These are phyloP conservation scores for Cytospora paraplurivora DNA, from an alignment of 2,329 filamentous ascomycete species.

Conservation along the genomic window DNA sequence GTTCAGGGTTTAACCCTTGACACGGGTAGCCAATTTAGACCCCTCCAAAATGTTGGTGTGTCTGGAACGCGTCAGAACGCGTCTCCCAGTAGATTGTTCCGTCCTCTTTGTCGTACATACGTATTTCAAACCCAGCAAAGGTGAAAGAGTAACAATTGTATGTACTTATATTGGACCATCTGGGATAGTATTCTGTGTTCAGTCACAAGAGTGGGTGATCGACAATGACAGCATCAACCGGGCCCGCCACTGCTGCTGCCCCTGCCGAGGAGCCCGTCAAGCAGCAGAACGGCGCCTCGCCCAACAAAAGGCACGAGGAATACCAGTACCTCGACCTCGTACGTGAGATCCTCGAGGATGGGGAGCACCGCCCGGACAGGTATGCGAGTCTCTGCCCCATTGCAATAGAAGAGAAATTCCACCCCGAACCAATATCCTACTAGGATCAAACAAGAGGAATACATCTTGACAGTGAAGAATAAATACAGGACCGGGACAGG, in stretches of 20 bases:
- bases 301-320: slow-evolving; percentile 70
- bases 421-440: neutral
- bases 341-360: slow-evolving; percentile 75
- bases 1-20: neutral
- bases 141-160: neutral
- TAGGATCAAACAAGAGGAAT: neutral
- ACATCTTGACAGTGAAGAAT: slow-evolving; percentile 18
- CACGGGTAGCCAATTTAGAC: neutral
- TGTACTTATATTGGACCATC: neutral
- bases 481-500: slow-evolving; percentile 80
- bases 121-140: neutral
- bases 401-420: no score
- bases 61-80: slow-evolving; percentile 1
- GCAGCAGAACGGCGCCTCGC: slow-evolving; percentile 9
- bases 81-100: slow-evolving; percentile 14
- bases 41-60: neutral
- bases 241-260: neutral
- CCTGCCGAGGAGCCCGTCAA: slow-evolving; percentile 5
- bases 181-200: neutral
- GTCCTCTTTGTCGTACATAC: neutral
- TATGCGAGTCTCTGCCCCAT: slow-evolving; percentile 39
- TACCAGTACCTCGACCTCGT: slow-evolving; percentile 92
- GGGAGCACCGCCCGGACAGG: slow-evolving; percentile 89
- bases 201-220: neutral
- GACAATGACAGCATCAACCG: slow-evolving; percentile 25